Evolutionary conservation across 2,329 filamentous ascomycete species (phyloP).

Genomic region (Penicillium janthinellum): DNA sequence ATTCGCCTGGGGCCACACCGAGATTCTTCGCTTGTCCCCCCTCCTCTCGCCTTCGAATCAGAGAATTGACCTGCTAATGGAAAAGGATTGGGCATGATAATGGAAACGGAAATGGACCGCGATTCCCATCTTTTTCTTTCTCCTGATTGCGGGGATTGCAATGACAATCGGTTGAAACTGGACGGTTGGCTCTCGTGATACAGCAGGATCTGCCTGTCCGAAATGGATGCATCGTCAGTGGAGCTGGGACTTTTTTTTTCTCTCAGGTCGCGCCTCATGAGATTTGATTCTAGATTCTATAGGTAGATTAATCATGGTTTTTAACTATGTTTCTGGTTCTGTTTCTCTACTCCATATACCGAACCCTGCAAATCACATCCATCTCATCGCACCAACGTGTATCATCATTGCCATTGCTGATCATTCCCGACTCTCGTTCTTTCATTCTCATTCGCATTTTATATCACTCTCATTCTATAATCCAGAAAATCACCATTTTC

Average conservation of each 20-base stretch:
- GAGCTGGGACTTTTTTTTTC: not conserved
- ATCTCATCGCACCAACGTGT: no score
- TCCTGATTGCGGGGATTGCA: not conserved
- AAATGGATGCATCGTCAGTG: not conserved
- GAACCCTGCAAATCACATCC: not conserved
- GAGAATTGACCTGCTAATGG: not conserved
- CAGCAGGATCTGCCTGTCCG: not conserved
- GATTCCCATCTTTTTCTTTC: not conserved
- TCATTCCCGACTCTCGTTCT: not conserved
- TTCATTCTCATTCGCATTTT: not conserved
- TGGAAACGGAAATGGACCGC: not conserved
- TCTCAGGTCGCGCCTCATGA: not conserved
- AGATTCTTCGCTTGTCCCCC: not conserved
- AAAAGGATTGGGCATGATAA: not conserved
- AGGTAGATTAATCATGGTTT: not conserved
- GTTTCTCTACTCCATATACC: not conserved
- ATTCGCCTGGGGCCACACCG: not conserved
- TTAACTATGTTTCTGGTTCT: not conserved
- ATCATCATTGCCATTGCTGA: not conserved
- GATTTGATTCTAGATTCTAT: not conserved
- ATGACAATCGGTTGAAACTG: not conserved
- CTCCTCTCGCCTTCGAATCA: not conserved
- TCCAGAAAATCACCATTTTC: not conserved
- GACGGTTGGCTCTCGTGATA: not conserved
- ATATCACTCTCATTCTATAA: not conserved